Evolutionary conservation across 441 rosid species (phyloP).

Genomic region (Viola pubescens): DNA sequence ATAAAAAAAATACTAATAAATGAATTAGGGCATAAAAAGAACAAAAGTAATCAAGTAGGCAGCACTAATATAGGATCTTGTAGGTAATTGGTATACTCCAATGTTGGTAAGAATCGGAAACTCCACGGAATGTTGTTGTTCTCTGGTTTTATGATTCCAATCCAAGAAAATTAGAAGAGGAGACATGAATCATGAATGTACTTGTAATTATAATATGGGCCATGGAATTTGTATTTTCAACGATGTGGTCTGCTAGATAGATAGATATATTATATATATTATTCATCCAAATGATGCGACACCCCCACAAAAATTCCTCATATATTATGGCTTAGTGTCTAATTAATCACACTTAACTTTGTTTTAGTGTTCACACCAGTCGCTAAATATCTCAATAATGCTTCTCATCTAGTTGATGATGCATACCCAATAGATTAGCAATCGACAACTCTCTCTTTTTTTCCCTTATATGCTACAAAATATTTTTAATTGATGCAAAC

Average conservation of each 20-base stretch:
- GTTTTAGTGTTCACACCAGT: slow-evolving; percentile 4
- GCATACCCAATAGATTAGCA: no score
- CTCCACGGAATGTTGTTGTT: background rate
- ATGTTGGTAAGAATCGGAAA: background rate
- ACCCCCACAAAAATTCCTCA: background rate
- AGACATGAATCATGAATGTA: no score
- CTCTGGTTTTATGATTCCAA: slow-evolving; percentile 10
- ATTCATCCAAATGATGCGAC: slow-evolving; percentile 1
- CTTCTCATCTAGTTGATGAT: background rate
- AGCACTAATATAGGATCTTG: background rate
- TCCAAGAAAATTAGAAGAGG: background rate
- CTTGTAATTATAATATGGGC: no score
- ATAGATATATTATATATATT: no score
- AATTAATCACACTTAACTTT: slow-evolving; percentile 9
- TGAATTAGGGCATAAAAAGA: no score
- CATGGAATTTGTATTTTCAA: background rate
- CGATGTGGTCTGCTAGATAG: background rate
- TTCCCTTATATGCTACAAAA: no score
- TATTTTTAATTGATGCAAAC: no score
- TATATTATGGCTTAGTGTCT: background rate
- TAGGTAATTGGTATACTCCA: background rate
- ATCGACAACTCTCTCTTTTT: no score
- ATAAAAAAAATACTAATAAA: no score
- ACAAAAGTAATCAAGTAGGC: background rate
- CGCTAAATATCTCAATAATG: slow-evolving; percentile 22